Evolutionary conservation across 1,284 basidiomycete species (phyloP), one percentile per base, ranked within the genome.

Genomic region (Hymenochaete sp.): DNA sequence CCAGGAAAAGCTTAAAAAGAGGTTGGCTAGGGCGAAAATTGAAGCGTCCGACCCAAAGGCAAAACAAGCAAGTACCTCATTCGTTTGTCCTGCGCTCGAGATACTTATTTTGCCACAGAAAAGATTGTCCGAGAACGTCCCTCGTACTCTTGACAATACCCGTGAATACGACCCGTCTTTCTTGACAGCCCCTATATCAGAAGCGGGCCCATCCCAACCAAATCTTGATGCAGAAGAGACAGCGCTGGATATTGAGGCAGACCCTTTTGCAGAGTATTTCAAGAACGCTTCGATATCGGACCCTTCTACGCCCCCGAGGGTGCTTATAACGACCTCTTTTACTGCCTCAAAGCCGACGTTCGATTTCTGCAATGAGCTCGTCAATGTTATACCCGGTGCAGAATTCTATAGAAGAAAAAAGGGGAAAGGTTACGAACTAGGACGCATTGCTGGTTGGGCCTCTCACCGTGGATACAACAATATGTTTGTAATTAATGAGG

Each of bases 391-490:
- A 57, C 95, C 96, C 22, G 96, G 96, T 4, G 90, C 91, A 1
- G 91, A 98, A 60, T 92, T 96, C 59, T 82, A 93, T 40, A 77
- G 84, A 49, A 70, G 96, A 47, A 87, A 89, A 57, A 93, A 91
- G 61, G 91, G 92, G 1, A 87, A 90, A 54, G 91, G 92, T 1
- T 98, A 90, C 56, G 93, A 97, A 66, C 71, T 98, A 52, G 93
- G 93, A 1, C 75, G 84, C 55, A 92, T 99, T 55, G 90, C 93
- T 28, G 79, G 84, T 1, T 98, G 96, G 96, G 92, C 93, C 16
- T 82, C 86, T 3, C 84, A 82, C 40, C 69, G 96, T 56, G 83
- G 82, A 1, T 99, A 90, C 61, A 83, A 80, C 44, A 91, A 93
- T 53, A 66, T 98, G 53, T 72, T 91, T 44, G 90, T 98, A 4